Percentiles rank a stretch among this genome's conserved stretches.
These are phyloP conservation scores for Aethionema arabicum DNA, from an alignment of 345 rosid genomes.

Conservation along the genomic window DNA sequence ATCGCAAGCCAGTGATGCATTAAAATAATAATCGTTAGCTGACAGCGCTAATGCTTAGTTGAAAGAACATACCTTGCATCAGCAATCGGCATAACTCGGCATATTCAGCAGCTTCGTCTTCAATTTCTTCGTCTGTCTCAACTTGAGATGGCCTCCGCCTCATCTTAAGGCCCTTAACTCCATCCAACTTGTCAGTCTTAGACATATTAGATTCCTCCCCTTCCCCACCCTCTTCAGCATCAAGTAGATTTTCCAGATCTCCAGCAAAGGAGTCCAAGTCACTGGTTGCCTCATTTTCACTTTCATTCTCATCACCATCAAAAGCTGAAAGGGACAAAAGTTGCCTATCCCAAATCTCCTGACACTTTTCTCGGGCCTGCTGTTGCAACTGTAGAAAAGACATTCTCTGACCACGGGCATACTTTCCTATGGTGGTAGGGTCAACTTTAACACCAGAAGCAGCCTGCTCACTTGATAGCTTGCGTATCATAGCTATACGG, in stretches of 20 bases:
- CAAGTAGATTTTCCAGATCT: conserved; percentile 94
- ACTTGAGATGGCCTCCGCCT: conserved; percentile 72
- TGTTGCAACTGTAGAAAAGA: conserved; percentile 98
- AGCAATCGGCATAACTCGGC: conserved; percentile 87
- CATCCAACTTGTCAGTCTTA: conserved; percentile 70
- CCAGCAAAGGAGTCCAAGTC: conserved; percentile 99
- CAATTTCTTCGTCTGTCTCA: conserved; percentile 87
- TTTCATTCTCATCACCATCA: conserved; percentile 81
- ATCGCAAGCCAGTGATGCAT: conserved; percentile 22
- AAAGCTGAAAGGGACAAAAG: conserved; percentile 76
- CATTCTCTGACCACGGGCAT: conserved; percentile 99
- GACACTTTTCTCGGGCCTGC: conserved; percentile 98
- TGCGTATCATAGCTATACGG: conserved; percentile 97
- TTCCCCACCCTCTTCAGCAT: conserved; percentile 88
- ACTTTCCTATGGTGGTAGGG: conserved; percentile 87
- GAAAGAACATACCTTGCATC: conserved; percentile 75
- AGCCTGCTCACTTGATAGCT: conserved; percentile 99
- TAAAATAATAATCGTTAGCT: conserved; percentile 2
- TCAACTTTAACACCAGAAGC: conserved; percentile 94
- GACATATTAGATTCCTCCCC: conserved; percentile 68
- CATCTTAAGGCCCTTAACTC: conserved; percentile 91
- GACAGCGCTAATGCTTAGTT: conserved; percentile 18
- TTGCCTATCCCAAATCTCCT: conserved; percentile 99
- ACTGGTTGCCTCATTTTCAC: conserved; percentile 93
- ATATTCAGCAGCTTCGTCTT: conserved; percentile 96